A percentile compares a stretch with the other conserved stretches of the same genome.
phyloP scores from a whole-genome alignment of 2,329 filamentous ascomycete genomes.

The Monosporascus ibericus region DNA sequence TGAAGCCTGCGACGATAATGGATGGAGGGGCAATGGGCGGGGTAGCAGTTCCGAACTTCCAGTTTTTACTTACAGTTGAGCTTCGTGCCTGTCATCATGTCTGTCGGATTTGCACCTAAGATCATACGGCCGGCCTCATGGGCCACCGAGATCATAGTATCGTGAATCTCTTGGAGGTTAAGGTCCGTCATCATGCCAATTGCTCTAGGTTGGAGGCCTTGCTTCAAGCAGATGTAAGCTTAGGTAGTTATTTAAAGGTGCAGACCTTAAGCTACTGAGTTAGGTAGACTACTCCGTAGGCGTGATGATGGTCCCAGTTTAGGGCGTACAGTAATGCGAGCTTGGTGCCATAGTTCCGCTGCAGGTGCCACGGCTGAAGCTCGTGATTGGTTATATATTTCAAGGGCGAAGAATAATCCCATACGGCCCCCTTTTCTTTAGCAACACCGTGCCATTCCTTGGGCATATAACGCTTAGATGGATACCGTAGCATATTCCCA shows the following conservation, averaged over 20 bases:
- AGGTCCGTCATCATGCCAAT: constrained; percentile 44
- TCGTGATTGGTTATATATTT: background rate
- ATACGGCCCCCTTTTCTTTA: too few relatives aligned
- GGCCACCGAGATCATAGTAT: constrained; percentile 54
- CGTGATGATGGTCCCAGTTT: too few relatives aligned
- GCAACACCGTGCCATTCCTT: too few relatives aligned
- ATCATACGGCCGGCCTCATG: constrained; percentile 62
- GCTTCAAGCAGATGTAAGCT: background rate
- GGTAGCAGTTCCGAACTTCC: constrained; percentile 2
- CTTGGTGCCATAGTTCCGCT: background rate
- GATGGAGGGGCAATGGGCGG: constrained; percentile 14
- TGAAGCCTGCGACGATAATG: background rate
- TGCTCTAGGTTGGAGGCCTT: background rate
- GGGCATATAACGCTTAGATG: too few relatives aligned
- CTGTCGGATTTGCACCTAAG: constrained; percentile 51
- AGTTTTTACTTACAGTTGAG: constrained; percentile 50
- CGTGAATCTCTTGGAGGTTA: constrained; percentile 55
- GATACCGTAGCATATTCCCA: too few relatives aligned
- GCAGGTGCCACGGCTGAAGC: background rate
- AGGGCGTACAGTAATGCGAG: background rate
- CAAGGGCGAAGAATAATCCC: too few relatives aligned
- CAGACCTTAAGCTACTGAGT: background rate
- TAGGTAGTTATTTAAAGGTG: background rate
- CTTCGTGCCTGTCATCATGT: constrained; percentile 54
- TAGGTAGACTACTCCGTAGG: background rate